Evolutionary conservation across 805 yeast genomes (phyloP).

Genomic region (Candida chilensis): DNA sequence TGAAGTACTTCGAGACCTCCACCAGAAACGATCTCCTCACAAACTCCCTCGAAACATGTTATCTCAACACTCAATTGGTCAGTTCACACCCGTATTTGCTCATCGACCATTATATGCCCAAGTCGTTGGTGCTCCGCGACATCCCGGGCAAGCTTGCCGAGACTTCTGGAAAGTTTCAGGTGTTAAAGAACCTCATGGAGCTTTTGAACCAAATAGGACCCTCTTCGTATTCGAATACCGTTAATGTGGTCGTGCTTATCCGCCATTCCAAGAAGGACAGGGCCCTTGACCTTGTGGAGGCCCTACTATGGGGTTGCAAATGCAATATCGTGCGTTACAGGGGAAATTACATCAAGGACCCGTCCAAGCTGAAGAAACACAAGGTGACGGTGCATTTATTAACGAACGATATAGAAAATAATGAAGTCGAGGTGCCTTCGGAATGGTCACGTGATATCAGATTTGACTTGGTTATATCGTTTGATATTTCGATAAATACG

Average conservation of each 20-base stretch:
- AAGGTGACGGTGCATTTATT: slow-evolving; percentile 13
- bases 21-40: slow-evolving; percentile 43
- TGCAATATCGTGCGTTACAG: slow-evolving; percentile 48
- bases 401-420: slow-evolving; percentile 2
- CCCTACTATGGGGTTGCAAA: slow-evolving; percentile 55
- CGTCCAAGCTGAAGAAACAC: slow-evolving; percentile 6
- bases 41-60: slow-evolving; percentile 71
- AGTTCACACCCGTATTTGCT: slow-evolving; percentile 85
- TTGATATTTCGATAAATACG: slow-evolving; percentile 54
- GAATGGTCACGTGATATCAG: slow-evolving; percentile 12
- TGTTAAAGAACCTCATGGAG: slow-evolving; percentile 53
- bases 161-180: slow-evolving; percentile 78
- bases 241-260: no score
- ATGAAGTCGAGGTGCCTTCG: no score
- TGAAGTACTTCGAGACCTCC: slow-evolving; percentile 70
- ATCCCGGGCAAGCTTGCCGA: slow-evolving; percentile 62
- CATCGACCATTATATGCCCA: slow-evolving; percentile 82
- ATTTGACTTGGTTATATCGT: slow-evolving; percentile 53
- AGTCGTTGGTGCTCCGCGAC: slow-evolving; percentile 61
- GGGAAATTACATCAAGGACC: slow-evolving; percentile 54
- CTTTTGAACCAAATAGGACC: slow-evolving; percentile 30
- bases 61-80: slow-evolving; percentile 68
- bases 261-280: no score
- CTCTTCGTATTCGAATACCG: slow-evolving; percentile 17
- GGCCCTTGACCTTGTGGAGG: slow-evolving; percentile 65